Base-by-base conservation (phyloP, 2,329 filamentous ascomycete genomes). In the Colletotrichum horii region DNA sequence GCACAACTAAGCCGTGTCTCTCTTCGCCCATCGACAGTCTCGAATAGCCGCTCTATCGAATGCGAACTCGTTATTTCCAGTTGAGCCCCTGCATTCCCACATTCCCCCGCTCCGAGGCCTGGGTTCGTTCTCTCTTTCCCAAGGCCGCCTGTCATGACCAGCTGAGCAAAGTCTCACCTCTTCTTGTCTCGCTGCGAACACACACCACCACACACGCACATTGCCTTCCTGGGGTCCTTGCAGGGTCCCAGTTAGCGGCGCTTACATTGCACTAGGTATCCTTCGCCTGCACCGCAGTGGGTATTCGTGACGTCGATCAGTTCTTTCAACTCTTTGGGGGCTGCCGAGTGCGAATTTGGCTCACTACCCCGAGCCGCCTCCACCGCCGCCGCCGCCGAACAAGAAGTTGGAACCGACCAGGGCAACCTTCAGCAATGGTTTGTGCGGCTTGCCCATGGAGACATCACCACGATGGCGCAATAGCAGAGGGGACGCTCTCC, bases 181-280 rank as follows among this genome's bases (percentile, higher is more conserved):
- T n/a, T 38, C 26, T 74, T n/a, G 60, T 30, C 22, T 70, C n/a
- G 56, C 38, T 48, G 48, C 64, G 58, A 69, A 48, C 48, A 68
- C 64, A 58, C 64, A 70, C 38, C 38, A 75, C 64, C 64, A 55
- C 32, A 67, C 32, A 58, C 68, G 43, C 43, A 52, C 43, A 52
- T 62, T 64, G 28, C 68, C 58, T 62, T 43, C 56, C 64, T 52
- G 56, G 70, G 28, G 64, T 55, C 22, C 70, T 60, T 74, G 74
- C 74, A 76, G 64, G 74, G 64, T 74, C 74, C 70, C 64, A 69
- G 56, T 74, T 76, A 74, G 74, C 58, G 70, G 65, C 70, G 70
- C 56, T 65, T 61, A 73, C 15, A 58, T 30, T 58, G 70, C 70
- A 60, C 70, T 76, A 76, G 74, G 43, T 48, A 43, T 38, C 64